These are phyloP conservation scores for Pythium monospermum DNA, from an alignment of 352 stramenopile genomes.

Conservation along the genomic window DNA sequence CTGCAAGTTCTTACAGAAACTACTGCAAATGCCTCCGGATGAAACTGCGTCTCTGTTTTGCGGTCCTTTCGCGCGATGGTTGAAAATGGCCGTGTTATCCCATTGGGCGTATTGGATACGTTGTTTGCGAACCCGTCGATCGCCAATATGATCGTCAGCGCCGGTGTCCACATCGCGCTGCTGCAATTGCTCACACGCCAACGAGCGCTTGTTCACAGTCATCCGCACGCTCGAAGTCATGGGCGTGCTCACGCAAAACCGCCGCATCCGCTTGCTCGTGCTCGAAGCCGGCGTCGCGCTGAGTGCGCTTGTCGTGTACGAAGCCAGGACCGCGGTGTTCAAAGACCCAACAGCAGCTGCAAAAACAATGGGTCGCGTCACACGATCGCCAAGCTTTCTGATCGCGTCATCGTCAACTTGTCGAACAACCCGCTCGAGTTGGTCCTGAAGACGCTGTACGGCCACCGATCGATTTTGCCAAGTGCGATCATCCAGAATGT, in stretches of 20 bases:
- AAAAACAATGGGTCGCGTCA: too few species aligned
- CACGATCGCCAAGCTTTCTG: conserved; percentile 41
- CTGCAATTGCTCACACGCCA: conserved; percentile 42
- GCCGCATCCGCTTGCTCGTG: conserved; percentile 63
- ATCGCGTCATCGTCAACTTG: conserved; percentile 57
- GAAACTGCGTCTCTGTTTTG: conserved; percentile 68
- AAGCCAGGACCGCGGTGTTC: conserved; percentile 28
- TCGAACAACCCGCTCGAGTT: conserved; percentile 75
- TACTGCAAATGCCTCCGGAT: conserved; percentile 71
- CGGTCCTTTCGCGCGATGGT: conserved; percentile 64
- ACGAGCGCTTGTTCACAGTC: not conserved
- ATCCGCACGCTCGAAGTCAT: conserved; percentile 41
- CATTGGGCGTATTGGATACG: conserved; percentile 58
- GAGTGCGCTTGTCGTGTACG: conserved; percentile 55
- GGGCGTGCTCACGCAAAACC: conserved; percentile 45
- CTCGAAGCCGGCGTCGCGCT: conserved; percentile 53
- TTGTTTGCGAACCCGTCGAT: conserved; percentile 66
- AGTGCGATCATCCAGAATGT: conserved; percentile 62
- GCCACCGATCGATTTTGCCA: conserved; percentile 50
- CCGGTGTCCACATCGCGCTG: conserved; percentile 58
- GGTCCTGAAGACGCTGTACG: conserved; percentile 72
- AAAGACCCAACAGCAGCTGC: too few species aligned
- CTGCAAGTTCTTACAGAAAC: conserved; percentile 69
- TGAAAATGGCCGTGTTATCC: conserved; percentile 47
- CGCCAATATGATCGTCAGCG: conserved; percentile 65